phyloP scores from a whole-genome alignment of 352 stramenopile genomes.

The Thraustotheca clavata region DNA sequence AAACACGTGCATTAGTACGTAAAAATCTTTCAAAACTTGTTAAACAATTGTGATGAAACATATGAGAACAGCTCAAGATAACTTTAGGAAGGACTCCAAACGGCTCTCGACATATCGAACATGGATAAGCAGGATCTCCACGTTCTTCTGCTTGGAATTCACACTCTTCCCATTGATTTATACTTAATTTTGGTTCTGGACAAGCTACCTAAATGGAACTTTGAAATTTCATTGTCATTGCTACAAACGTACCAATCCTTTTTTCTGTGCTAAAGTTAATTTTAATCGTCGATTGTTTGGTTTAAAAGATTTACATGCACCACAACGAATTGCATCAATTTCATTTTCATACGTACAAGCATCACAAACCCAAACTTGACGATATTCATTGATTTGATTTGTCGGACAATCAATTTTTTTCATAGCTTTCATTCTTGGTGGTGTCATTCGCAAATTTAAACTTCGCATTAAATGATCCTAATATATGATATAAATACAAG shows the following conservation, averaged over 20 bases:
- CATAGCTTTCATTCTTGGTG: neutral
- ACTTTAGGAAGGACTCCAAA: constrained; percentile 71
- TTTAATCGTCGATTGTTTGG: constrained; percentile 26
- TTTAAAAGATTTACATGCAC: constrained; percentile 34
- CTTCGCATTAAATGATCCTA: constrained; percentile 21
- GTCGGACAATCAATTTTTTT: no score
- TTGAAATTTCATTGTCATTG: neutral
- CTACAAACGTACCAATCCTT: constrained; percentile 41
- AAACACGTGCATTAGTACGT: constrained; percentile 64
- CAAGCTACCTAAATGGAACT: constrained; percentile 29
- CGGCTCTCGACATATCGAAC: constrained; percentile 69
- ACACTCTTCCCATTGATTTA: constrained; percentile 60
- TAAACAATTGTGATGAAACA: constrained; percentile 76
- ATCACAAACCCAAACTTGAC: constrained; percentile 67
- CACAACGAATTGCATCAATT: constrained; percentile 36
- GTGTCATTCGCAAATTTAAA: constrained; percentile 7
- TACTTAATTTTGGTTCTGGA: constrained; percentile 50
- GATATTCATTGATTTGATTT: constrained; percentile 35
- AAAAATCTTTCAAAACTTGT: constrained; percentile 79
- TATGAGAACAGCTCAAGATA: constrained; percentile 81
- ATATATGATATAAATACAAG: neutral
- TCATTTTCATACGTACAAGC: constrained; percentile 73
- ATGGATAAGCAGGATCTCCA: constrained; percentile 54
- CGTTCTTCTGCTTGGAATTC: constrained; percentile 54
- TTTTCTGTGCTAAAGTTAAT: constrained; percentile 59